Base-by-base conservation (phyloP, 2,329 filamentous ascomycete genomes). In the Colletotrichum spaethianum region DNA sequence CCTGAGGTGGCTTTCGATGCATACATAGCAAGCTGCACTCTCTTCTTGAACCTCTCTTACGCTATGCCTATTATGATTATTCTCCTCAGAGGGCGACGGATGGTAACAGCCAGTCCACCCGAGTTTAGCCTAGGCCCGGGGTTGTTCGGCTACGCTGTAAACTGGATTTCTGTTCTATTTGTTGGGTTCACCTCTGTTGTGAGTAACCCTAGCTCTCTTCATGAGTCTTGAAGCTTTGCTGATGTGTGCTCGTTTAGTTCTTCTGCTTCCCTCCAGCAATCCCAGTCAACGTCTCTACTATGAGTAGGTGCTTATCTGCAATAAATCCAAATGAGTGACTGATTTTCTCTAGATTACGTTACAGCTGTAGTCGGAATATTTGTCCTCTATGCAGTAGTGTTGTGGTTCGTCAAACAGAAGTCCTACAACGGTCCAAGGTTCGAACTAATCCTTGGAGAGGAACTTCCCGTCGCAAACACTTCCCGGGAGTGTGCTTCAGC, bases 1-100 rank as follows among this genome's bases (percentile, higher is more conserved):
- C 85, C 83, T 1, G 80, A 80, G 18, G 85, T 86, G 14, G 85
- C 85, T 0, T 87, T 87, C 60, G 83, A 82, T 63, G 84, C 85
- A 8, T 85, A 86, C 70, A 80, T 85, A 0, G 82, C 84, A 4
- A 83, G 81, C 28, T 84, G 81, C 74, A 86, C 84, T 18, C 82
- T 86, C 16, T 82, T 86, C 55, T 79, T 86, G 1, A 86, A 86
- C 68, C 76, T 86, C 1, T 86, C 84, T 1, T 86, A 86, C 40
- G 83, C 80, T 8, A 78, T 85, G 11, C 85, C 85, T 1, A 79
- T 86, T 26, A 76, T 84, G 1, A 79, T 77, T 8, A 76, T 84
- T 3, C 77, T 84, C 7, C 53, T 83, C 5, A 79, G 83, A 20
- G 83, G 83, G 6, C 78, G 83, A 53, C 67, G 72, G 4, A 56